Conservation (phyloP, 2,329 filamentous ascomycete genomes). For the Clonostachys chloroleuca region DNA sequence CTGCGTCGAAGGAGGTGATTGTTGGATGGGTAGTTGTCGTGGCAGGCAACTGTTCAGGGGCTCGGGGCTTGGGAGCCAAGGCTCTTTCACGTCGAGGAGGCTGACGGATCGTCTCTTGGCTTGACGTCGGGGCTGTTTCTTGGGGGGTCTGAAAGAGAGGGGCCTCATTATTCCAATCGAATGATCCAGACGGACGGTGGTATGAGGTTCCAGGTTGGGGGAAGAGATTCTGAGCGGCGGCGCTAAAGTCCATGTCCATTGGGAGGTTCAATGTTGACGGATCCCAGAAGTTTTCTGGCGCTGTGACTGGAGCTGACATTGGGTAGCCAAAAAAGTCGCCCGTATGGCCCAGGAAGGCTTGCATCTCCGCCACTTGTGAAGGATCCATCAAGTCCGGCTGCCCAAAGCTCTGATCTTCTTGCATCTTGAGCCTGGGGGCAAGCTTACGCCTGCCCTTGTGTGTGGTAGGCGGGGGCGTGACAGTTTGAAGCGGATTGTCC, state of each 20-base stretch:
- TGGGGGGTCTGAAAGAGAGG: conserved; percentile 45
- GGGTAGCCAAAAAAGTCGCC: conserved; percentile 57
- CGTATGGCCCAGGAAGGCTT: conserved; percentile 37
- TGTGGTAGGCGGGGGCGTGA: conserved; percentile 55
- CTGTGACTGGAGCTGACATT: conserved; percentile 50
- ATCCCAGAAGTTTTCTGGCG: conserved; percentile 54
- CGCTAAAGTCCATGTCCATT: conserved; percentile 58
- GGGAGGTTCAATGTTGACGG: conserved; percentile 38
- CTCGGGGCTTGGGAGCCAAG: conserved; percentile 45
- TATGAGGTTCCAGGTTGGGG: conserved; percentile 24
- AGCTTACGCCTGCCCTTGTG: conserved; percentile 52
- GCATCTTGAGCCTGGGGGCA: conserved; percentile 50
- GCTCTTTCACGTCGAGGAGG: conserved; percentile 16
- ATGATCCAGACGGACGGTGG: conserved; percentile 43
- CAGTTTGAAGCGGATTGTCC: conserved; percentile 38
- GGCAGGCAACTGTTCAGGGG: conserved; percentile 17
- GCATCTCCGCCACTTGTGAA: conserved; percentile 44
- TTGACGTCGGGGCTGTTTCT: conserved; percentile 3
- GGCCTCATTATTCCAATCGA: conserved; percentile 53
- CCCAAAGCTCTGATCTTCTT: conserved; percentile 51
- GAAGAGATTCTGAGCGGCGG: conserved; percentile 16
- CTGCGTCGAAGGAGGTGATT: not conserved
- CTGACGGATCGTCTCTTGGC: not conserved
- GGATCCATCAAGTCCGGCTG: conserved; percentile 44
- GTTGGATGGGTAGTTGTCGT: conserved; percentile 5